Conservation (phyloP, 495 filamentous ascomycete species). For the Trichoderma gamsii region DNA sequence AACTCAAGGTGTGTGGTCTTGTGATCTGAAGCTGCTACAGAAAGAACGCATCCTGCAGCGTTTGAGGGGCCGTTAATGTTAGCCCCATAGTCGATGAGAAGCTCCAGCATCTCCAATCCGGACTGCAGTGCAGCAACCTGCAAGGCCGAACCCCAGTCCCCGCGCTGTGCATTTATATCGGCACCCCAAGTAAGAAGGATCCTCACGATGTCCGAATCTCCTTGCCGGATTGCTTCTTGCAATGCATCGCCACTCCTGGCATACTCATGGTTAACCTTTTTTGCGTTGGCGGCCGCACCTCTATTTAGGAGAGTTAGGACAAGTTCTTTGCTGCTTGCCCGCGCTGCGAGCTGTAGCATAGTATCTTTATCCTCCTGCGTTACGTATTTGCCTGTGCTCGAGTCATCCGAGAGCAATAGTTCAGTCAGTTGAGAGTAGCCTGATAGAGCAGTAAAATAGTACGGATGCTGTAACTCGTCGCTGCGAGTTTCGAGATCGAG, state of each 20-base stretch:
- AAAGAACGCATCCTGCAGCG: neutral
- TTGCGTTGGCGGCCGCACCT: constrained; percentile 26
- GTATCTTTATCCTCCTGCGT: constrained; percentile 18
- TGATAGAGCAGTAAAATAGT: constrained; percentile 18
- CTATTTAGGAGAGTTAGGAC: constrained; percentile 24
- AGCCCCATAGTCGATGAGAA: neutral
- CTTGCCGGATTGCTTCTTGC: neutral
- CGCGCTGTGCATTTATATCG: neutral
- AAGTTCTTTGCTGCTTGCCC: constrained; percentile 14
- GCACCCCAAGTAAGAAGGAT: too few relatives aligned
- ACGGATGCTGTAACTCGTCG: constrained; percentile 7
- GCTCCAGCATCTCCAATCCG: neutral
- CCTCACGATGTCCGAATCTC: neutral
- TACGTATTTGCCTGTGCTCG: constrained; percentile 2
- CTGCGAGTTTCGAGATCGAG: neutral
- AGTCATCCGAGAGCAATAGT: constrained; percentile 18
- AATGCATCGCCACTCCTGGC: neutral
- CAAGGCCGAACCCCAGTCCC: neutral
- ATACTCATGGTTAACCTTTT: constrained; percentile 16
- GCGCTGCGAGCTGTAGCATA: constrained; percentile 25
- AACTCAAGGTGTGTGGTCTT: constrained; percentile 11
- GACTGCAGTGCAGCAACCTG: neutral
- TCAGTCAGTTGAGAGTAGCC: constrained; percentile 10
- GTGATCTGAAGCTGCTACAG: neutral
- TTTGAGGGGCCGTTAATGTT: neutral